These are phyloP conservation scores for Penicillium salamii DNA, from an alignment of 495 filamentous ascomycete species.

Conservation along the genomic window DNA sequence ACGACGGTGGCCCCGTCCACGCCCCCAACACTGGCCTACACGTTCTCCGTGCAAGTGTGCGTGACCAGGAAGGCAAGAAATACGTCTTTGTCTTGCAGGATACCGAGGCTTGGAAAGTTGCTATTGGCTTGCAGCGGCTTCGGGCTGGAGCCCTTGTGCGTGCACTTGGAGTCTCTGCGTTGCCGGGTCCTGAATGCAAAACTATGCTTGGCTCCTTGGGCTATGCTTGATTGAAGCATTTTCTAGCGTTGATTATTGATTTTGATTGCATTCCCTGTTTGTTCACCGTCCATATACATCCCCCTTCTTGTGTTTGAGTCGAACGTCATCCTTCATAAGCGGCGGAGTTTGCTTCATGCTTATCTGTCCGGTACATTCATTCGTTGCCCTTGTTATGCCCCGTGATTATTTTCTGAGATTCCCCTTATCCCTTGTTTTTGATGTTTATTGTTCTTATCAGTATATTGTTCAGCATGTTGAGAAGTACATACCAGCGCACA, in stretches of 20 bases:
- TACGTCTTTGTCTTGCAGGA: conserved; percentile 81
- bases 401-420: conserved; percentile 20
- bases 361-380: conserved; percentile 23
- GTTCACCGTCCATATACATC: neutral
- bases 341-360: conserved; percentile 34
- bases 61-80: conserved; percentile 78
- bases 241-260: neutral
- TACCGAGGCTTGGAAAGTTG: conserved; percentile 91
- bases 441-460: conserved; percentile 3
- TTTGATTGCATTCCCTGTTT: conserved; percentile 5
- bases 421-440: conserved; percentile 13
- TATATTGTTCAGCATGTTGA: conserved; percentile 20
- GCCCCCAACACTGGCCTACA: conserved; percentile 56
- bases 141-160: conserved; percentile 67
- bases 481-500: conserved; percentile 21
- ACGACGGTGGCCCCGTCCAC: conserved; percentile 11
- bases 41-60: conserved; percentile 74
- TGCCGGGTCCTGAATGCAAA: conserved; percentile 59
- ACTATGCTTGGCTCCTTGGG: conserved; percentile 60
- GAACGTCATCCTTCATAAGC: conserved; percentile 21
- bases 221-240: conserved; percentile 40
- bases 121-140: conserved; percentile 72
- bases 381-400: conserved; percentile 18
- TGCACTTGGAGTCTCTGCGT: conserved; percentile 60
- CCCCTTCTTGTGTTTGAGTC: conserved; percentile 5